Evolutionary conservation across 2,329 filamentous ascomycete genomes (phyloP).

Genomic region (Neocatenulostroma microsporum): DNA sequence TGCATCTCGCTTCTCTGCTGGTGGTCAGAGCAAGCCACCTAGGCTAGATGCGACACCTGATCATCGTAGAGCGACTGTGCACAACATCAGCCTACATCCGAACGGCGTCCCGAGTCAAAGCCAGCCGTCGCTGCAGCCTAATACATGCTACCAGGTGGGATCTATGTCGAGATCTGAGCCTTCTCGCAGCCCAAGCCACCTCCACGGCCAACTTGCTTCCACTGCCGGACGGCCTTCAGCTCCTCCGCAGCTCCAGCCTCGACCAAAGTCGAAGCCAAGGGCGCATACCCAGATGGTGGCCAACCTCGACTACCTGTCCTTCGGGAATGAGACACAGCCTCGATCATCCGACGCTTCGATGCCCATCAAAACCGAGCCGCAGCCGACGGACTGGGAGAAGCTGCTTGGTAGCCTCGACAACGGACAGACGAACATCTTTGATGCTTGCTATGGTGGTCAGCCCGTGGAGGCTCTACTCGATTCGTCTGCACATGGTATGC

Average conservation of each 20-base stretch:
- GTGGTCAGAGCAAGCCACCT: constrained; percentile 17
- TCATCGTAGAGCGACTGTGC: constrained; percentile 36
- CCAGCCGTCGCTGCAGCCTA: constrained; percentile 41
- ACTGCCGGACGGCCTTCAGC: constrained; percentile 19
- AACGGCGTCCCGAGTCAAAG: constrained; percentile 41
- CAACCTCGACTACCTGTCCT: constrained; percentile 44
- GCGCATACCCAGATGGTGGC: constrained; percentile 16
- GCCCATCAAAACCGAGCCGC: constrained; percentile 32
- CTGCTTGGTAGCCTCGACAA: constrained; percentile 72
- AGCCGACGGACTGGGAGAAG: constrained; percentile 71
- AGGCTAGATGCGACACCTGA: constrained; percentile 22
- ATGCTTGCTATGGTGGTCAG: constrained; percentile 67
- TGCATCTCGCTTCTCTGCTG: constrained; percentile 37
- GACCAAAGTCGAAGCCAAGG: constrained; percentile 8
- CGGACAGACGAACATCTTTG: constrained; percentile 74
- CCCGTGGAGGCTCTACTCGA: constrained; percentile 39
- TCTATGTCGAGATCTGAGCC: constrained; percentile 40
- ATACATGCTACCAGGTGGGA: constrained; percentile 37
- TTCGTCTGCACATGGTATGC: constrained; percentile 18
- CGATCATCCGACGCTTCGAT: constrained; percentile 12
- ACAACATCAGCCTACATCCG: constrained; percentile 40
- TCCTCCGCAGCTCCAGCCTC: constrained; percentile 10
- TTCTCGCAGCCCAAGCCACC: constrained; percentile 36
- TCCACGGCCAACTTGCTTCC: constrained; percentile 24
- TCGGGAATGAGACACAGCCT: constrained; percentile 32